Percentiles rank a stretch among this genome's conserved stretches.
phyloP scores from a whole-genome alignment of 1,284 basidiomycete genomes.

The Cystobasidium slooffiae region DNA sequence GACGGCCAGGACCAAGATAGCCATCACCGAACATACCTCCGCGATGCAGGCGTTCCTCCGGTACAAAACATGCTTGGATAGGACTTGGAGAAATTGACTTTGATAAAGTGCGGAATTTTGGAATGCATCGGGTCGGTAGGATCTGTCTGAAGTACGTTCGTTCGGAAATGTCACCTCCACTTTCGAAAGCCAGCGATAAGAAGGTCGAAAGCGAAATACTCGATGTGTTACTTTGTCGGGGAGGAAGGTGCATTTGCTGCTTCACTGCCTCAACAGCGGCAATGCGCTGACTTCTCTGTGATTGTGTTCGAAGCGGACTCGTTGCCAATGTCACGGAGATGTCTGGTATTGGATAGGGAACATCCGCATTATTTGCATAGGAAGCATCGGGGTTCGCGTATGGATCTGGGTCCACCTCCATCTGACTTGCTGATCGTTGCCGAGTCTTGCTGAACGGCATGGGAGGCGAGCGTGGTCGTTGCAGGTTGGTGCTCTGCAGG shows the following conservation, averaged over 20 bases:
- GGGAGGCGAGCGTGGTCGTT: not conserved
- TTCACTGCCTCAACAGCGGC: too few species aligned
- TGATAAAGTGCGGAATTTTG: not conserved
- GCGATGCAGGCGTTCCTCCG: not conserved
- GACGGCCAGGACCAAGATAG: constrained; percentile 30
- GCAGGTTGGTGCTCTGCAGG: not conserved
- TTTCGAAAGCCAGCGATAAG: constrained; percentile 23
- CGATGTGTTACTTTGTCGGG: not conserved
- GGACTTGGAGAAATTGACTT: constrained; percentile 11
- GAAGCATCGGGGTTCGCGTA: too few species aligned
- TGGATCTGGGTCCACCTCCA: too few species aligned
- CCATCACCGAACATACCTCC: constrained; percentile 19
- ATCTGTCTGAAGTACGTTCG: not conserved
- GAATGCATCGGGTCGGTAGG: constrained; percentile 17
- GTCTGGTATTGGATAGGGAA: not conserved
- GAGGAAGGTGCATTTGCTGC: too few species aligned
- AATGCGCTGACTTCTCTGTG: too few species aligned
- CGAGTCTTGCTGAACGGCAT: too few species aligned
- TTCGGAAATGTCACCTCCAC: not conserved
- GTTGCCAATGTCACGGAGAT: constrained; percentile 23
- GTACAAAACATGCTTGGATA: not conserved
- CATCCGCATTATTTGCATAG: not conserved
- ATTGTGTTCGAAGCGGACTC: not conserved
- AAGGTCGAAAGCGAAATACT: not conserved
- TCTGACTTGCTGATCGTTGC: not conserved